Base-by-base conservation (phyloP, 2,329 filamentous ascomycete species). In the Elsinoe fawcettii region DNA sequence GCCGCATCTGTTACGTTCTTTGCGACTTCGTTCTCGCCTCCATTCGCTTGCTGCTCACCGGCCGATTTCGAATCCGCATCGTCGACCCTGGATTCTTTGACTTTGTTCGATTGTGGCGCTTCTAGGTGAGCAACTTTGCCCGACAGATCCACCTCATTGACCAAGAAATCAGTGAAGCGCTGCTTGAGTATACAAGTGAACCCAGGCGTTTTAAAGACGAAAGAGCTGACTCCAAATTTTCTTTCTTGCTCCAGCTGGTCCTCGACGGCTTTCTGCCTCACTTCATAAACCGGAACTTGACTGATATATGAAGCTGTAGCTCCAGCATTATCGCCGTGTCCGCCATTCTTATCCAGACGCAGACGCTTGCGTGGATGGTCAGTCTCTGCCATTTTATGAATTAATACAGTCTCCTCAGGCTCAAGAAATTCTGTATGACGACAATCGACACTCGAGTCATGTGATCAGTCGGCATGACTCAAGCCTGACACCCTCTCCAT, bases 101-200 rank as follows among this genome's bases (percentile, higher is more conserved):
- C 3, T 12, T 39, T 27, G 12, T n/a, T 39, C 59, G 36, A 46
- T 37, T 51, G 23, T 12, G 63, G 65, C 23, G 79, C 70, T 55
- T 76, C 79, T 58, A 96, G 75, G 70, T 92, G 89, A 55, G 93
- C 70, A 12, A 95, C 88, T 56, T 83, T 73, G 14, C 90, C 90
- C 66, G 86, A 81, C 27, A 85, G 83, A 18, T 81, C 75, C 61
- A 96, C 92, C 71, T 96, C 91, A 67, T 95, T 91, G 64, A 96
- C 91, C 64, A 93, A 77, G 66, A 96, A 96, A 70, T 96, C 91
- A 3, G 90, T 92, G 71, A 91, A 96, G 63, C 89, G 79, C 67
- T 86, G 83, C 75, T 89, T 89, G 65, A 88, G 65, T 12, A 84
- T 74, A 16, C 84, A 86, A 12, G 73, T 70, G 62, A 88, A 88